Evolutionary conservation across 2,329 filamentous ascomycete species (phyloP).

Genomic region (Ophiocordyceps robertsii): DNA sequence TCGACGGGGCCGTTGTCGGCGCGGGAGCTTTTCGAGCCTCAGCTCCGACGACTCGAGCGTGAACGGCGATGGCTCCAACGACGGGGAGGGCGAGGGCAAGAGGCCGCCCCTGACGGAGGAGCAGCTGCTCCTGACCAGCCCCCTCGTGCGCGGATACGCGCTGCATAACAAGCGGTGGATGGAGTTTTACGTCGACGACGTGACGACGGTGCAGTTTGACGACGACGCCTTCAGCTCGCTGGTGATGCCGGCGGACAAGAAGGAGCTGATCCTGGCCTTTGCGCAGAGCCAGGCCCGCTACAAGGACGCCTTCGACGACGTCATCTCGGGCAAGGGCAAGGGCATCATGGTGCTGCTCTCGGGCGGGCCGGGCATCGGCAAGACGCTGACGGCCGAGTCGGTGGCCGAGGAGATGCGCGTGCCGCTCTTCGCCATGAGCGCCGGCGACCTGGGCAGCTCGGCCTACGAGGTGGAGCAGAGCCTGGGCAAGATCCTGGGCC

Average conservation of each 20-base stretch:
- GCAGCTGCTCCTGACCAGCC: conserved; percentile 25
- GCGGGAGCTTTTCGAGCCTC: neutral
- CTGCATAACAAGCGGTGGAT: conserved; percentile 34
- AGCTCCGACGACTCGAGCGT: neutral
- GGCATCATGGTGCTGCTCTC: conserved; percentile 35
- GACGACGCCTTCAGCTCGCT: conserved; percentile 32
- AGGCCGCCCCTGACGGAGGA: conserved; percentile 18
- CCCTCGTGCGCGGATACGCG: conserved; percentile 32
- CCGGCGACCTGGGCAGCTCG: conserved; percentile 59
- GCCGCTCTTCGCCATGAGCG: conserved; percentile 38
- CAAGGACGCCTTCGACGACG: conserved; percentile 32
- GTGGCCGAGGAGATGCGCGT: conserved; percentile 34
- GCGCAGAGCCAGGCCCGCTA: conserved; percentile 30
- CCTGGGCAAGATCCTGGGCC: conserved; percentile 40
- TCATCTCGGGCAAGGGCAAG: conserved; percentile 37
- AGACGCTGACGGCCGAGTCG: conserved; percentile 34
- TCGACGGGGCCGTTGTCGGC: neutral
- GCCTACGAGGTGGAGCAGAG: conserved; percentile 50
- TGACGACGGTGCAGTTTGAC: conserved; percentile 33
- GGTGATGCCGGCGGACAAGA: conserved; percentile 33
- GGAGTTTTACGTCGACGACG: conserved; percentile 32
- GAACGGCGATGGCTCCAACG: conserved; percentile 2
- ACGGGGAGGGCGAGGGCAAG: conserved; percentile 6
- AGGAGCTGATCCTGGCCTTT: conserved; percentile 37
- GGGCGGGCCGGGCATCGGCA: conserved; percentile 34